A percentile compares a stretch with the other conserved stretches of the same genome.
phyloP scores from a whole-genome alignment of 176 grass and related monocot species.

The Musa beccarii region DNA sequence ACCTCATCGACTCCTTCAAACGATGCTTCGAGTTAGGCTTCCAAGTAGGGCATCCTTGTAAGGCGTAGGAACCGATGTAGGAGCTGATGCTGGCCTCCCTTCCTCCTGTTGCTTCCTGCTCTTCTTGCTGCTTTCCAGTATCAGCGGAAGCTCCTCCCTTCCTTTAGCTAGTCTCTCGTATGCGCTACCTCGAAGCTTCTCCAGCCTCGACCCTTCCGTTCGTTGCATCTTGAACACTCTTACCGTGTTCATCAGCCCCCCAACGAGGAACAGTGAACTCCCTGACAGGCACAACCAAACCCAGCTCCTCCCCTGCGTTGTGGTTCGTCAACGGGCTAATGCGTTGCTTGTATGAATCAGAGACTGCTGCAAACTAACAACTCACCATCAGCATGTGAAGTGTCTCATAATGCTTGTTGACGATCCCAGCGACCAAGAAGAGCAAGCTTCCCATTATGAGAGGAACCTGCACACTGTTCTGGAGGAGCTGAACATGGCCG shows the following conservation, averaged over 20 bases:
- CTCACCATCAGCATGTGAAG: constrained; percentile 32
- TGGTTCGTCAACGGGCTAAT: background rate
- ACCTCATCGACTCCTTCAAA: no score
- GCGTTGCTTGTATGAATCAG: background rate
- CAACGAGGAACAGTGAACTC: constrained; percentile 54
- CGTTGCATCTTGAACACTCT: constrained; percentile 94
- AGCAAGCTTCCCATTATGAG: constrained; percentile 63
- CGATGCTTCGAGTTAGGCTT: background rate
- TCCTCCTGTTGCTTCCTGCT: background rate
- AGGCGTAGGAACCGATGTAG: background rate
- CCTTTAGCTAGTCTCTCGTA: constrained; percentile 47
- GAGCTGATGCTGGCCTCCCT: background rate
- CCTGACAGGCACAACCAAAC: constrained; percentile 45
- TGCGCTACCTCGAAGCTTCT: constrained; percentile 65
- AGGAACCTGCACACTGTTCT: constrained; percentile 73
- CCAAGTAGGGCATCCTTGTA: background rate
- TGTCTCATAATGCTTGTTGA: constrained; percentile 28
- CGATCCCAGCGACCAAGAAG: constrained; percentile 46
- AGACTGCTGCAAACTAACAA: background rate
- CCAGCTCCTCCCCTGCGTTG: constrained; percentile 52
- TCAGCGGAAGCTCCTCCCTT: constrained; percentile 68
- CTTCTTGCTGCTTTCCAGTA: constrained; percentile 37
- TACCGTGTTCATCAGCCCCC: constrained; percentile 51
- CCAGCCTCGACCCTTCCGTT: constrained; percentile 43
- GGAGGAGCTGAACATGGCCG: constrained; percentile 62